A percentile compares a stretch with the other conserved stretches of the same genome.
Conservation (phyloP, 2,329 filamentous ascomycete genomes). For the Colletotrichum phormii region DNA sequence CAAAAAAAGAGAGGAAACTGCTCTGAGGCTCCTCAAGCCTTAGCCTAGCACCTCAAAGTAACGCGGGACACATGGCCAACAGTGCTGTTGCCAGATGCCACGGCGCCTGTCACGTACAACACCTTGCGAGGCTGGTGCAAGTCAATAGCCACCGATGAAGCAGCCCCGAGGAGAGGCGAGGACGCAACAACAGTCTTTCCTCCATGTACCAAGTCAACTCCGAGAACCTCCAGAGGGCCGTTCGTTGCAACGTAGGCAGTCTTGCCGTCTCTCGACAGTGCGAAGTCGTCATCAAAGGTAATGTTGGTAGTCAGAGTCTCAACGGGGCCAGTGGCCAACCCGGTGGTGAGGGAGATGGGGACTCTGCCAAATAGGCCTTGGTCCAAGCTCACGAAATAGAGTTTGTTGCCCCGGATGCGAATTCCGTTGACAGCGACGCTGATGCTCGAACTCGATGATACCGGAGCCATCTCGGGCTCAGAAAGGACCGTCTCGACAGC, state of each 20-base stretch:
- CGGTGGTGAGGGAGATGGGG: conserved; percentile 1
- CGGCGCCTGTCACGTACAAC: neutral
- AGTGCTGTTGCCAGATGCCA: neutral
- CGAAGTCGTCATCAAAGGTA: conserved; percentile 25
- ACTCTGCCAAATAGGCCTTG: conserved; percentile 6
- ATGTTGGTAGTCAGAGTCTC: conserved; percentile 7
- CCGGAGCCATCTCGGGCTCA: conserved; percentile 27
- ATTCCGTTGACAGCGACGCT: conserved; percentile 14
- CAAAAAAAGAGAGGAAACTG: neutral
- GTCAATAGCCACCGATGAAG: conserved; percentile 4
- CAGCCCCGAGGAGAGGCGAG: neutral
- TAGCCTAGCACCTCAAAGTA: neutral
- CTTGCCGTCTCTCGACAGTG: conserved; percentile 10
- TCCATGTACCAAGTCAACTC: neutral
- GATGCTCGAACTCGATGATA: neutral
- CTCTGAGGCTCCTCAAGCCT: neutral
- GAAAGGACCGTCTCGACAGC: conserved; percentile 31
- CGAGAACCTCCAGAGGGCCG: conserved; percentile 10
- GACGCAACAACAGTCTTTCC: neutral
- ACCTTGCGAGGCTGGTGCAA: neutral
- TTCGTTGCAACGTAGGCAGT: conserved; percentile 18
- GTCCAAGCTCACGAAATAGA: conserved; percentile 25
- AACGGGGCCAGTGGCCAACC: neutral
- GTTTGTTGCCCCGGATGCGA: neutral
- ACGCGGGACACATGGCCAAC: conserved; percentile 7